A percentile compares a stretch with the other conserved stretches of the same genome.
These are phyloP conservation scores for Nyctanthes arbortristis DNA, from an alignment of 257 asterid genomes.

Conservation along the genomic window DNA sequence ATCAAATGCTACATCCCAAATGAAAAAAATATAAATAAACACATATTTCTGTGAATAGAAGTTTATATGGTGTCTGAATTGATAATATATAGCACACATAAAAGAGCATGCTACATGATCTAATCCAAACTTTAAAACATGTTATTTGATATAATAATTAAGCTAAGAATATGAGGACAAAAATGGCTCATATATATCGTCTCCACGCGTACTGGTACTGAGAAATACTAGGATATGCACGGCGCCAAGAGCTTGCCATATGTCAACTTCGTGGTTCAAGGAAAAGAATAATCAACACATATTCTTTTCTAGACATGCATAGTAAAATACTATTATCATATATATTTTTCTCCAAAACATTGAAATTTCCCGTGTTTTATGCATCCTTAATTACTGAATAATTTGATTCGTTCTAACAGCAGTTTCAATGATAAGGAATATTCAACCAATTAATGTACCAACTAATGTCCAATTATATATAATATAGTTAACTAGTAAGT, in stretches of 20 bases:
- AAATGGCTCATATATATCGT: not conserved
- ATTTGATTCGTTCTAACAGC: slow-evolving; percentile 31
- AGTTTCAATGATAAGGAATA: slow-evolving; percentile 23
- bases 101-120: too few relatives aligned
- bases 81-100: too few relatives aligned
- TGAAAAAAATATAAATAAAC: too few relatives aligned
- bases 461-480: not conserved
- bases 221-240: not conserved
- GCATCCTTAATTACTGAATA: not conserved
- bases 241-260: not conserved
- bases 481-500: not conserved
- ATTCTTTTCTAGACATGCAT: not conserved
- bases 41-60: too few relatives aligned
- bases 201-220: too few relatives aligned
- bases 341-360: not conserved
- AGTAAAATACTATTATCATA: not conserved
- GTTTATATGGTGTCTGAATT: too few relatives aligned
- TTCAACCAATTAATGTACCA: not conserved
- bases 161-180: not conserved
- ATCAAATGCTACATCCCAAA: too few relatives aligned
- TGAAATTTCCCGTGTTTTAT: slow-evolving; percentile 22
- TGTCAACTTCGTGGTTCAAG: not conserved
- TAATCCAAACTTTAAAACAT: too few relatives aligned
- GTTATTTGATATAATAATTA: too few relatives aligned
- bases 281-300: not conserved